A percentile compares a stretch with the other conserved stretches of the same genome.
Conservation (phyloP, 106 monocot genomes). For the Dendrobium chrysotoxum region DNA sequence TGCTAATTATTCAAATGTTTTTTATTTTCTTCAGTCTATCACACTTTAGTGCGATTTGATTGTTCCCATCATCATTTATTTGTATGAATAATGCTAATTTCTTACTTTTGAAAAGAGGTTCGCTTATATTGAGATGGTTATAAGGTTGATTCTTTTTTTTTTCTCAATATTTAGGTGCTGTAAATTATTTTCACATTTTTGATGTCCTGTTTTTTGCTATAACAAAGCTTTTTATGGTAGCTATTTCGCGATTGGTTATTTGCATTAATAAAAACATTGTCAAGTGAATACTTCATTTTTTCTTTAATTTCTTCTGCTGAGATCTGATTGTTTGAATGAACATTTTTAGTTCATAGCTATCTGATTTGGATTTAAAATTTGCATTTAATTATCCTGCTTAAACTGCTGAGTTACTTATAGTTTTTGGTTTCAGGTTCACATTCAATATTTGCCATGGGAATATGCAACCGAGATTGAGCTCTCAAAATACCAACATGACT, state of each 20-base stretch:
- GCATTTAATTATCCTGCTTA: neutral
- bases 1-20: neutral
- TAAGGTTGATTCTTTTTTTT: neutral
- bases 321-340: neutral
- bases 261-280: neutral
- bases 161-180: neutral
- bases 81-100: neutral
- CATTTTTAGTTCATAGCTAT: neutral
- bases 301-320: neutral
- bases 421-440: conserved; percentile 47
- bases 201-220: neutral
- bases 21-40: neutral
- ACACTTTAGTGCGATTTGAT: neutral
- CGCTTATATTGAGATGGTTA: too few species aligned
- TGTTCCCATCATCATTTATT: neutral
- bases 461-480: conserved; percentile 45
- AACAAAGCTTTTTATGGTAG: neutral
- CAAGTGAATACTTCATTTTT: neutral
- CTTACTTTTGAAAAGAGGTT: neutral
- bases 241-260: neutral
- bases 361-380: neutral
- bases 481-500: conserved; percentile 35
- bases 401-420: neutral
- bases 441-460: conserved; percentile 78
- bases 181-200: neutral